A percentile compares a stretch with the other conserved stretches of the same genome.
phyloP scores from a whole-genome alignment of 75 land plant genomes.

The Pinus tabuliformis region DNA sequence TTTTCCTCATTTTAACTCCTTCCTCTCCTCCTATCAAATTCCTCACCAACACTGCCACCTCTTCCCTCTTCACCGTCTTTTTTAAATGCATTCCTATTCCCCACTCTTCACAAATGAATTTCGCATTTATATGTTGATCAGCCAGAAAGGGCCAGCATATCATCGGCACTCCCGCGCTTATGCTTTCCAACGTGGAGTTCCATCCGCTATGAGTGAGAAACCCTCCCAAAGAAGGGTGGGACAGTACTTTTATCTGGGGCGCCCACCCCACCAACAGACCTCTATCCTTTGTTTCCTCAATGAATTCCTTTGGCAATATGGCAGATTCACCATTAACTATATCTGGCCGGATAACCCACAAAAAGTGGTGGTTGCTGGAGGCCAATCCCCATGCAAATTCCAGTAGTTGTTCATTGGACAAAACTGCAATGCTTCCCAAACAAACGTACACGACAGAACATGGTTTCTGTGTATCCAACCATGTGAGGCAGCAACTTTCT shows the following conservation, averaged over 20 bases:
- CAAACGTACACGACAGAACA: slow-evolving; percentile 36
- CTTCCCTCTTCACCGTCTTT: slow-evolving; percentile 1
- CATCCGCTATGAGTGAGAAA: slow-evolving; percentile 84
- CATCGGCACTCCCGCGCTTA: slow-evolving; percentile 55
- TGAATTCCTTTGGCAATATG: slow-evolving; percentile 10
- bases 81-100: slow-evolving; percentile 20
- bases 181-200: slow-evolving; percentile 71
- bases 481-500: slow-evolving; percentile 17
- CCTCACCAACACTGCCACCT: slow-evolving; percentile 31
- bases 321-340: too few relatives aligned
- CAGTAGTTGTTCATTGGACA: slow-evolving; percentile 17
- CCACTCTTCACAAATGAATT: slow-evolving; percentile 31
- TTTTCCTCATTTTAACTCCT: slow-evolving; percentile 35
- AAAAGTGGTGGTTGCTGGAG: slow-evolving; percentile 11
- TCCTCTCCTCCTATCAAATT: slow-evolving; percentile 34
- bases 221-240: slow-evolving; percentile 49
- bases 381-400: slow-evolving; percentile 29
- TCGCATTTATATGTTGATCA: slow-evolving; percentile 33
- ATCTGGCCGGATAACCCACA: slow-evolving; percentile 34
- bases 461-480: slow-evolving; percentile 37
- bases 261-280: slow-evolving; percentile 67
- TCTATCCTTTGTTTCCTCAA: slow-evolving; percentile 21
- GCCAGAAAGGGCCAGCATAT: slow-evolving; percentile 62
- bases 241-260: slow-evolving; percentile 63
- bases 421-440: slow-evolving; percentile 21